These are phyloP conservation scores for Oidiodendron maius DNA, from an alignment of 495 filamentous ascomycete species.

Conservation along the genomic window DNA sequence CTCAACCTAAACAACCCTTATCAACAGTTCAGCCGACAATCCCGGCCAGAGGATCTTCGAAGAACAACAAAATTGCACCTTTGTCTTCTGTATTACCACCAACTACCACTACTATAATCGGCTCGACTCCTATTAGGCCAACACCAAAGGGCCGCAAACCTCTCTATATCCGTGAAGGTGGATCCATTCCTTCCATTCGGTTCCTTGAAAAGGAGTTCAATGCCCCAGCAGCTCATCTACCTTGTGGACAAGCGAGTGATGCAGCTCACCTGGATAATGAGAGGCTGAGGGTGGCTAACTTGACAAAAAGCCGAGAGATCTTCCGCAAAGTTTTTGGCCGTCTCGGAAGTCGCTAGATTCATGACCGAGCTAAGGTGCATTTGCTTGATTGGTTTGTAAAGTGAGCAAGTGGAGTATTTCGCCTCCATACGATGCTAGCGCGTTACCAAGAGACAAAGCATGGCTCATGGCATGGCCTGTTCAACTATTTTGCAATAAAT, in stretches of 20 bases:
- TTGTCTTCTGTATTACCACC: not conserved
- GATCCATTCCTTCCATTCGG: slow-evolving; percentile 85
- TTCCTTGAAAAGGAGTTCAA: slow-evolving; percentile 94
- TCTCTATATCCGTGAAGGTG: slow-evolving; percentile 92
- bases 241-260: slow-evolving; percentile 93
- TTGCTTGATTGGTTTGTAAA: too few relatives aligned
- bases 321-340: slow-evolving; percentile 79
- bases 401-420: too few relatives aligned
- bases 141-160: slow-evolving; percentile 45
- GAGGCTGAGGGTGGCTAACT: slow-evolving; percentile 75
- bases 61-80: not conserved
- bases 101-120: not conserved
- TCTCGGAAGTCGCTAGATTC: slow-evolving; percentile 48
- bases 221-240: slow-evolving; percentile 87
- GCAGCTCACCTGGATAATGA: slow-evolving; percentile 94
- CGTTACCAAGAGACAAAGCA: too few relatives aligned
- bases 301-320: slow-evolving; percentile 88
- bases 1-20: not conserved
- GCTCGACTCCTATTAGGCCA: not conserved
- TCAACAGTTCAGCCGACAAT: too few relatives aligned
- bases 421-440: too few relatives aligned
- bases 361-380: too few relatives aligned
- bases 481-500: too few relatives aligned
- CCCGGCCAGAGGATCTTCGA: not conserved
- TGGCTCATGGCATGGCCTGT: too few relatives aligned